Evolutionary conservation across 176 grass and related monocot genomes (phyloP), one percentile per base, ranked within the genome.

Genomic region (Ananas comosus): DNA sequence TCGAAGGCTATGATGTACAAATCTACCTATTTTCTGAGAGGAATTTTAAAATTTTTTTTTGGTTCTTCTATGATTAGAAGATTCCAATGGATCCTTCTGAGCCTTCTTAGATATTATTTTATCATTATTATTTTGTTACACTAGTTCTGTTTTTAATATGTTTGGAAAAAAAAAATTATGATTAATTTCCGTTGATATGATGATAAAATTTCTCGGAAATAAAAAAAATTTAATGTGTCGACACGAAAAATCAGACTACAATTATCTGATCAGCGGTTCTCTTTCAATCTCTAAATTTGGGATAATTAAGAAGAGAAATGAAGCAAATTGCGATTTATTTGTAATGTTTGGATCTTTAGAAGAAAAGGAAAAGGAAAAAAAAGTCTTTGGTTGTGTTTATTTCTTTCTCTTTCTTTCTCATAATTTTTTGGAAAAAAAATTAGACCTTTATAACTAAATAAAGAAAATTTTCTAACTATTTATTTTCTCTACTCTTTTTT

Each of bases 51-150:
- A 48, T 69, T 21, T 1, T 57, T 16, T 76, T 23, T 23, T 23
- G 22, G 22, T 66, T 13, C 57, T 50, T 77, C 80, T 75, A 66
- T 91, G 85, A 91, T 87, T 78, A 80, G 82, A 19, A 85, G 51
- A 80, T 84, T 80, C 92, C 92, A 96, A 91, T 96, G 92, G 88
- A 96, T 96, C 88, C 88, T 96, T 91, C 92, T 96, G 85, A 96
- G 92, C 92, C 85, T 67, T 70, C 3, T 24, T 0, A 13, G 1
- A 67, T 77, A 51, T 2, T 0, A 2, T 16, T 3, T 49, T 16
- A 12, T 53, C 24, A 9, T 10, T 10, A 6, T 22, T 33, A 65
- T 1, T 12, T 4, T 0, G 48, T 1, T 58, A 0, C 2, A 2
- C 74, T 3, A 0, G 0, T 59, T 66, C 12, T 0, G 0, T 17